phyloP scores from a whole-genome alignment of 2,329 filamentous ascomycete species.

The Colletotrichum sojae region DNA sequence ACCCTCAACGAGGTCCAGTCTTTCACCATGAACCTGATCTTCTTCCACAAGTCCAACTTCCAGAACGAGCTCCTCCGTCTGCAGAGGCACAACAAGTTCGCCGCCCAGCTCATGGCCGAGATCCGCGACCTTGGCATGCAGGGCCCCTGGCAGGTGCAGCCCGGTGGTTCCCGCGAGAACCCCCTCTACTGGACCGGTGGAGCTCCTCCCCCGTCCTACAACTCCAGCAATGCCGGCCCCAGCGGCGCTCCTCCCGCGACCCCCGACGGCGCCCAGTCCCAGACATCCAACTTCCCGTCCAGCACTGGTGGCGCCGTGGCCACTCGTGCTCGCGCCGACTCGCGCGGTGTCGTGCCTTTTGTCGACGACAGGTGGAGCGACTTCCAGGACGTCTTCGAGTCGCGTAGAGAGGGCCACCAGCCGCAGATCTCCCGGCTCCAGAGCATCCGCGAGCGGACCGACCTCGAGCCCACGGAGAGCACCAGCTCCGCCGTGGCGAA shows the following conservation, averaged over 20 bases:
- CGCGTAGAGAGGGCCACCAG: constrained; percentile 54
- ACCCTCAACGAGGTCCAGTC: constrained; percentile 87
- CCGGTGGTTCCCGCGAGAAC: constrained; percentile 78
- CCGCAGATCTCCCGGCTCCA: constrained; percentile 45
- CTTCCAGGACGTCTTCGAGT: constrained; percentile 63
- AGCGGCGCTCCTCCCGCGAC: constrained; percentile 38
- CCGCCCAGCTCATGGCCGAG: constrained; percentile 88
- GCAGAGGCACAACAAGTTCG: constrained; percentile 93
- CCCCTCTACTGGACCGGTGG: constrained; percentile 70
- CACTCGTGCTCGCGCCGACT: constrained; percentile 40
- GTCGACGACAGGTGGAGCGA: constrained; percentile 53
- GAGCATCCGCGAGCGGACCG: constrained; percentile 38
- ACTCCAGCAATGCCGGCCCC: constrained; percentile 45
- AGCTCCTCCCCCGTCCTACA: constrained; percentile 53
- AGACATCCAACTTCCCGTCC: constrained; percentile 45
- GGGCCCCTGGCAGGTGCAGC: constrained; percentile 74
- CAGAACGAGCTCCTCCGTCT: constrained; percentile 95
- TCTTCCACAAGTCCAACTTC: constrained; percentile 98
- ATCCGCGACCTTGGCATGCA: constrained; percentile 90
- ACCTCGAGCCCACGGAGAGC: constrained; percentile 26
- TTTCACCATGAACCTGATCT: constrained; percentile 91
- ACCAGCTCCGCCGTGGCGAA: constrained; percentile 15
- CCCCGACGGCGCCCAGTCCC: constrained; percentile 31
- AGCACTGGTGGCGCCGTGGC: constrained; percentile 47
- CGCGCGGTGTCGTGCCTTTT: constrained; percentile 42